These are phyloP conservation scores for Leccinum solheimii DNA, from an alignment of 1,284 basidiomycete genomes.

Conservation along the genomic window DNA sequence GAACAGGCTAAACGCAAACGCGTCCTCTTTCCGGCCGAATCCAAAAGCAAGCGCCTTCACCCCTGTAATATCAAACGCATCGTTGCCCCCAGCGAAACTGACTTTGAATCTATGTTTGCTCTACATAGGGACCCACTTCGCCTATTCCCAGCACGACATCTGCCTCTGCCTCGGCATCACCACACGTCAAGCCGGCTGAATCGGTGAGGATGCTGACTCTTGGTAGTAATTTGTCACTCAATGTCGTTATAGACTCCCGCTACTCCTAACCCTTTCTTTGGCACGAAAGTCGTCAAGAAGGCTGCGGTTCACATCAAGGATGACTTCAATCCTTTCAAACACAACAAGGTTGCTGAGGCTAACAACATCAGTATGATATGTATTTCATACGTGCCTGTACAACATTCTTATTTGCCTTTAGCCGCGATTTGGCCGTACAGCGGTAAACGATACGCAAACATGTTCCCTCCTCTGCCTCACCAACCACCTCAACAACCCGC, in stretches of 20 bases:
- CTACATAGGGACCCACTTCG: slow-evolving; percentile 47
- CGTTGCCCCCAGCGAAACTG: slow-evolving; percentile 22
- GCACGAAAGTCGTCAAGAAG: slow-evolving; percentile 74
- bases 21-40: slow-evolving; percentile 80
- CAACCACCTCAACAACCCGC: slow-evolving; percentile 64
- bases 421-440: slow-evolving; percentile 84
- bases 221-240: slow-evolving; percentile 10
- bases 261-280: slow-evolving; percentile 85
- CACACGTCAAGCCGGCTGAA: slow-evolving; percentile 59
- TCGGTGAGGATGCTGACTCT: slow-evolving; percentile 36
- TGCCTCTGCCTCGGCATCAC: slow-evolving; percentile 54
- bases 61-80: slow-evolving; percentile 47
- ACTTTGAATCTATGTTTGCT: slow-evolving; percentile 17
- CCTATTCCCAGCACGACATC: slow-evolving; percentile 44
- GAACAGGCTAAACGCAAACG: slow-evolving; percentile 68
- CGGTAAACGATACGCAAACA: slow-evolving; percentile 80
- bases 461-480: slow-evolving; percentile 65
- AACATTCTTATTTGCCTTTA: slow-evolving; percentile 32
- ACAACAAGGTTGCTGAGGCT: slow-evolving; percentile 77
- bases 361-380: slow-evolving; percentile 65
- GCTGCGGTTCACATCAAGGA: slow-evolving; percentile 80
- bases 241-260: slow-evolving; percentile 33
- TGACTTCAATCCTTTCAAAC: slow-evolving; percentile 94
- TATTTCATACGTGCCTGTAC: neutral
- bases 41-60: slow-evolving; percentile 77